Conservation (phyloP, 2,329 filamentous ascomycete genomes). For the Microsporum canis region DNA sequence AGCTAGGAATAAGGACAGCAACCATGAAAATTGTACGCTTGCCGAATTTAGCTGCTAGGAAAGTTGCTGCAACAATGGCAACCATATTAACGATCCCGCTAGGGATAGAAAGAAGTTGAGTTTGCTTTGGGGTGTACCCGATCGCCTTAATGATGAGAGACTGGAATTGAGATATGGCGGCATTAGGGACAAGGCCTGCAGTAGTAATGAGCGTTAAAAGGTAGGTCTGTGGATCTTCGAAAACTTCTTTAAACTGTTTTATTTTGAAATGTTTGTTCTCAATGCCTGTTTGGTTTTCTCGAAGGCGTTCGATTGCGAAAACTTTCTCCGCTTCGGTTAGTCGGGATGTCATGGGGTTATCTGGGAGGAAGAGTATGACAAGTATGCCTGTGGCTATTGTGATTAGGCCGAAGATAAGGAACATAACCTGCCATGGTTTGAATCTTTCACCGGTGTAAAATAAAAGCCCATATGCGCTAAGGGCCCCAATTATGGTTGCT, state of each 20-base stretch:
- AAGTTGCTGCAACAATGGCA: background rate
- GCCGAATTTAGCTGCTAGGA: constrained; percentile 36
- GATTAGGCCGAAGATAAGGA: constrained; percentile 53
- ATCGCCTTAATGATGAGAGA: constrained; percentile 64
- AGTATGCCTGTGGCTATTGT: constrained; percentile 55
- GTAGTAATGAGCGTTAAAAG: constrained; percentile 55
- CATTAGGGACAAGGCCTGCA: constrained; percentile 62
- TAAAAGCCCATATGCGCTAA: constrained; percentile 45
- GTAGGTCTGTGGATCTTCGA: constrained; percentile 56
- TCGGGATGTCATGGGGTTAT: constrained; percentile 60
- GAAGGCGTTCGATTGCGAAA: constrained; percentile 50
- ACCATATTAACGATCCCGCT: background rate
- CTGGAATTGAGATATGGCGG: constrained; percentile 60
- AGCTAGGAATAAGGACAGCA: constrained; percentile 54
- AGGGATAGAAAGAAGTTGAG: constrained; percentile 52
- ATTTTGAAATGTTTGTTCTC: constrained; percentile 46
- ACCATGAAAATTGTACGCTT: constrained; percentile 65
- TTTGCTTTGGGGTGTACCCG: constrained; percentile 53
- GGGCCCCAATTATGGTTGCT: constrained; percentile 60
- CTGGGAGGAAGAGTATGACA: constrained; percentile 53
- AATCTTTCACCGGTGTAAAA: constrained; percentile 27
- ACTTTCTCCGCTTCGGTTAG: constrained; percentile 55
- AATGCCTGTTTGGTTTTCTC: constrained; percentile 50
- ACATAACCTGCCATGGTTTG: constrained; percentile 58
- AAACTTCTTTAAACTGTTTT: constrained; percentile 46